Evolutionary conservation across 768 basidiomycete genomes (phyloP).

Genomic region (Leccinum variicolor): DNA sequence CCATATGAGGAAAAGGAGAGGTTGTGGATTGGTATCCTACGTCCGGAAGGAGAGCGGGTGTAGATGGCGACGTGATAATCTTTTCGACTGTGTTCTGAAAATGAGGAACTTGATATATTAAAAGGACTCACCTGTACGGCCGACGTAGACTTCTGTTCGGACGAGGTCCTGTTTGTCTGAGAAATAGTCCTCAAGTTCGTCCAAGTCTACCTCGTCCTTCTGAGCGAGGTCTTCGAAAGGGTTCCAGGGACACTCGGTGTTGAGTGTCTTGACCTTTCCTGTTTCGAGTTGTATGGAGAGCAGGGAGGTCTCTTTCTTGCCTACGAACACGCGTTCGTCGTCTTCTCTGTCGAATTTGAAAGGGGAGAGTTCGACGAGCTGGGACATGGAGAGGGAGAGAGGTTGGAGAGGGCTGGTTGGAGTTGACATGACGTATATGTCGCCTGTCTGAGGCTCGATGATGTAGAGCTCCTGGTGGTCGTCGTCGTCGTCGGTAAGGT

Average conservation of each 20-base stretch:
- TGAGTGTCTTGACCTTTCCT: conserved; percentile 72
- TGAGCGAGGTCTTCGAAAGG: conserved; percentile 53
- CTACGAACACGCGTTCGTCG: conserved; percentile 76
- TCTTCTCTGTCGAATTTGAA: conserved; percentile 65
- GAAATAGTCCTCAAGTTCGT: conserved; percentile 55
- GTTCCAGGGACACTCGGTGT: conserved; percentile 77
- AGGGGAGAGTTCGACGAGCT: conserved; percentile 85
- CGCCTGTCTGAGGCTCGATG: conserved; percentile 92
- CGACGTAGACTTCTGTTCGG: conserved; percentile 55
- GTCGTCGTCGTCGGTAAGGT: conserved; percentile 51
- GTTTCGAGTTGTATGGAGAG: conserved; percentile 75
- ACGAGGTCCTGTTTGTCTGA: conserved; percentile 27
- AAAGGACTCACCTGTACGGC: conserved; percentile 53
- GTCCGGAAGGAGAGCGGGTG: conserved; percentile 41
- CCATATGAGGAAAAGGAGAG: conserved; percentile 91
- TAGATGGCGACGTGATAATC: conserved; percentile 91
- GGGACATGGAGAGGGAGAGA: conserved; percentile 87
- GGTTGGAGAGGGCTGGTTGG: conserved; percentile 73
- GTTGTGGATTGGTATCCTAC: conserved; percentile 60
- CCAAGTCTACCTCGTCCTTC: conserved; percentile 46
- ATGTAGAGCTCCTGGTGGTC: conserved; percentile 75
- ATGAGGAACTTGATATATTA: background rate
- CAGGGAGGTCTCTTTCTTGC: conserved; percentile 85
- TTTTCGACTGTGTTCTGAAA: conserved; percentile 30
- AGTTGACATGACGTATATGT: conserved; percentile 81